Base-by-base conservation (phyloP, 768 basidiomycete genomes). In the Pilatotrama ljubarskyi region DNA sequence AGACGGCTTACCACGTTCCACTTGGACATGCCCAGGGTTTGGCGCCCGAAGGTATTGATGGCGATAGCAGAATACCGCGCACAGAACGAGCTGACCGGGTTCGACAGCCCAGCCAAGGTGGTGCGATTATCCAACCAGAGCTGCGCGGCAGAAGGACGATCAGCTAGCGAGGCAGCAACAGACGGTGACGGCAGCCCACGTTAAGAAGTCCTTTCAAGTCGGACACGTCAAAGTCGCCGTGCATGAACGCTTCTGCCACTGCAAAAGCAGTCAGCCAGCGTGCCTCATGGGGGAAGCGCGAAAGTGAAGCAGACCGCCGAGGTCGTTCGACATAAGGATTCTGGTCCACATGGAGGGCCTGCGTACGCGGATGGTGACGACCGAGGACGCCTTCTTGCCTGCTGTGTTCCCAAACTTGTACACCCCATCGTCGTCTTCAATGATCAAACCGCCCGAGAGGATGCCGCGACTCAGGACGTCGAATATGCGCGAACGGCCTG, bases 21-120 rank as follows among this genome's bases (percentile, higher is more conserved):
- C 25, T 85, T 82, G 17, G 88, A 84, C 69, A 86, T 84, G 0
- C 84, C 80, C 40, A 77, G 81, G 6, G 86, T 86, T 67, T 90
- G 88, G 13, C 88, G 87, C 26, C 87, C 76, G 69, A 88, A 82
- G 37, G 82, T 81, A 67, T 87, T 89, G 63, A 84, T 58, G 17
- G 62, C 62, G 17, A 66, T 7, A n/a, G 64, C 62, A n/a, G 65
- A 63, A 15, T 59, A 40, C 20, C 51, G 62, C 56, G 66, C 38
- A 57, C 53, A 50, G 43, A 64, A 24, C 24, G 55, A 48, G 50
- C 47, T 57, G 49, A 68, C 41, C 9, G 41, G 20, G 20, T 61
- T 65, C 13, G 59, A 53, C 26, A 64, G 41, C 41, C 71, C 43
- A 24, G 50, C 17, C 52, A 71, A 65, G 24, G 49, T 53, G n/a